Conservation (phyloP, 2,329 filamentous ascomycete genomes). For the Fusarium chaquense region DNA sequence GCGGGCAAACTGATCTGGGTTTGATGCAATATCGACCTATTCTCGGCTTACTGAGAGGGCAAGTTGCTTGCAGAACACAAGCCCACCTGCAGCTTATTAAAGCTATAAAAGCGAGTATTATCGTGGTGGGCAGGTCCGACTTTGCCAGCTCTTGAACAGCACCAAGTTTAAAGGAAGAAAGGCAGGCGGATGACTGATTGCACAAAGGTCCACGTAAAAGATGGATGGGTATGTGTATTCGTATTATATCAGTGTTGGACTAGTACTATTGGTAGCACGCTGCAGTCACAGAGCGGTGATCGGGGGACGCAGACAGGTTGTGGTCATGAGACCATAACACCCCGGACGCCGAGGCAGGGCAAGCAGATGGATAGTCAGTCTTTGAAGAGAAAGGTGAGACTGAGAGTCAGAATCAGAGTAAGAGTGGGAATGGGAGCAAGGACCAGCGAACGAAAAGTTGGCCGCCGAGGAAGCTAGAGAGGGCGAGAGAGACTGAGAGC, state of each 20-base stretch:
- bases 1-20: conserved; percentile 6
- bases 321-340: conserved; percentile 43
- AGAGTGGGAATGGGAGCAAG: conserved; percentile 4
- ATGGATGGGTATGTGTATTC: conserved; percentile 40
- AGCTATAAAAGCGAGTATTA: conserved; percentile 2
- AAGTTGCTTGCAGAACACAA: conserved; percentile 14
- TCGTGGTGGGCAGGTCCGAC: conserved; percentile 9
- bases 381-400: conserved; percentile 16
- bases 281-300: conserved; percentile 46
- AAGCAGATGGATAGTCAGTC: conserved; percentile 4
- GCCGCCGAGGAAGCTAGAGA: conserved; percentile 19
- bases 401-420: not conserved
- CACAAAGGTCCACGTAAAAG: conserved; percentile 31
- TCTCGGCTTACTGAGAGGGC: not conserved
- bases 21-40: conserved; percentile 12
- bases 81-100: conserved; percentile 14
- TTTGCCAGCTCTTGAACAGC: conserved; percentile 21
- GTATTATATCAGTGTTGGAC: conserved; percentile 46
- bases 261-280: conserved; percentile 48
- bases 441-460: conserved; percentile 13
- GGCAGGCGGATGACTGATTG: conserved; percentile 20
- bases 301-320: conserved; percentile 41
- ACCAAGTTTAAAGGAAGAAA: conserved; percentile 18
- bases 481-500: not conserved
- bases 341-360: conserved; percentile 32